These are phyloP conservation scores for Ceratocystis colombiana DNA, from an alignment of 2,329 filamentous ascomycete species.

Conservation along the genomic window DNA sequence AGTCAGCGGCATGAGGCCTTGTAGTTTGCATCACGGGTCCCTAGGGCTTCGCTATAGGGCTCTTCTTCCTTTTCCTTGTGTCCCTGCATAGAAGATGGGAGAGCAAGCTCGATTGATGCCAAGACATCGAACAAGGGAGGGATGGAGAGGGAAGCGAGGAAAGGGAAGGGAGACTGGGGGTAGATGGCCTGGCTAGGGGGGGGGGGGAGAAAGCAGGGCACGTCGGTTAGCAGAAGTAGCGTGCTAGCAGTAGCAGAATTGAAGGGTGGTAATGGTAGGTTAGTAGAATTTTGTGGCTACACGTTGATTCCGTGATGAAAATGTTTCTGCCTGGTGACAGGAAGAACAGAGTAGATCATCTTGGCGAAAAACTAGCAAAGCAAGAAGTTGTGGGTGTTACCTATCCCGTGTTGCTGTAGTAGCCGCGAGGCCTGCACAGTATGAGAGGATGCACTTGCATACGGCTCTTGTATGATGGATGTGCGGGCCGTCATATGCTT, in stretches of 20 bases:
- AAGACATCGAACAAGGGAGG: not conserved
- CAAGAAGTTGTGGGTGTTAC: not conserved
- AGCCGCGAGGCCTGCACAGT: not conserved
- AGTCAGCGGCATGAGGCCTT: not conserved
- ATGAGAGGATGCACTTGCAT: too few species aligned
- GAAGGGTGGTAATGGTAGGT: too few species aligned
- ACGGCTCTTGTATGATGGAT: not conserved
- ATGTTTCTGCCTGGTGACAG: too few species aligned
- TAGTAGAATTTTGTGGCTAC: too few species aligned
- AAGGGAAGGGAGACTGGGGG: not conserved
- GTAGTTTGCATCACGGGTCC: not conserved
- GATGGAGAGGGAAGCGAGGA: not conserved
- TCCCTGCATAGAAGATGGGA: slow-evolving; percentile 13
- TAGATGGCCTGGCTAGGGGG: too few species aligned
- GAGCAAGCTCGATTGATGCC: not conserved
- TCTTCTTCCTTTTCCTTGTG: not conserved
- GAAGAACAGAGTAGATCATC: too few species aligned
- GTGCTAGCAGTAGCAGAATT: too few species aligned
- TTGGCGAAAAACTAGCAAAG: not conserved
- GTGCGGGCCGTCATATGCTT: too few species aligned
- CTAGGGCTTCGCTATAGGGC: not conserved
- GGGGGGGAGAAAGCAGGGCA: not conserved
- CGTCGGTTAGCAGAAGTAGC: too few species aligned
- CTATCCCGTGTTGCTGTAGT: not conserved
- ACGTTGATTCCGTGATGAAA: too few species aligned